Evolutionary conservation across 2,329 filamentous ascomycete genomes (phyloP).

Genomic region (Onygenales sp.): DNA sequence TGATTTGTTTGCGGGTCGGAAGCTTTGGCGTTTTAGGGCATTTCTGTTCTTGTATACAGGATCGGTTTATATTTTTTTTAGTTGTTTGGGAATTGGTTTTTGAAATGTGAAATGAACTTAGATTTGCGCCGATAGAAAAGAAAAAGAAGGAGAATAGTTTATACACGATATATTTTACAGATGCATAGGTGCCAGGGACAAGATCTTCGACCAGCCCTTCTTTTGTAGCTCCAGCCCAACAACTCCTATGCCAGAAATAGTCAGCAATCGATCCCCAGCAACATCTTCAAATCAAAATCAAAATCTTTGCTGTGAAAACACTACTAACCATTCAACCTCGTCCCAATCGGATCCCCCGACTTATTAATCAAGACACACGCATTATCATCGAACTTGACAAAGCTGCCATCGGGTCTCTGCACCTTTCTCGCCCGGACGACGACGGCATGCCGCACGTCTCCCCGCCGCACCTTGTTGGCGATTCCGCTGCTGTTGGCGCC

Average conservation of each 20-base stretch:
- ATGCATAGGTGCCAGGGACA: slow-evolving; percentile 85
- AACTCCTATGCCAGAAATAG: slow-evolving; percentile 46
- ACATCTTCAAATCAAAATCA: neutral
- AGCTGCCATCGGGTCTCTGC: slow-evolving; percentile 77
- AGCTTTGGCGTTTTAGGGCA: too few species aligned
- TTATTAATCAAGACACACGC: slow-evolving; percentile 97
- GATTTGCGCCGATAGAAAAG: neutral
- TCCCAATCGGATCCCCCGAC: slow-evolving; percentile 88
- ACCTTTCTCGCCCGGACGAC: slow-evolving; percentile 85
- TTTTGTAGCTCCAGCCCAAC: slow-evolving; percentile 82
- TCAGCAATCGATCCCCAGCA: slow-evolving; percentile 11
- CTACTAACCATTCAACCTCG: slow-evolving; percentile 65
- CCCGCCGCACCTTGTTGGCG: slow-evolving; percentile 88
- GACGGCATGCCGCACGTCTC: slow-evolving; percentile 92
- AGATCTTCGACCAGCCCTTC: slow-evolving; percentile 96
- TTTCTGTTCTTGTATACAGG: neutral
- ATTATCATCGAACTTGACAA: slow-evolving; percentile 94
- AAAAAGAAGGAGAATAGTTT: slow-evolving; percentile 4
- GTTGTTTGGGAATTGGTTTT: neutral
- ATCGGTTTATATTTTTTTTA: neutral
- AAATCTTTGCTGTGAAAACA: too few species aligned
- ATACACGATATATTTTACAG: slow-evolving; percentile 39
- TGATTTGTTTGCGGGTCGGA: too few species aligned
- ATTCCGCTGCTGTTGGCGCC: slow-evolving; percentile 63
- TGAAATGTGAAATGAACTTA: neutral